Evolutionary conservation across 208 protist genomes (phyloP).

Genomic region (Trichomonas tenax): DNA sequence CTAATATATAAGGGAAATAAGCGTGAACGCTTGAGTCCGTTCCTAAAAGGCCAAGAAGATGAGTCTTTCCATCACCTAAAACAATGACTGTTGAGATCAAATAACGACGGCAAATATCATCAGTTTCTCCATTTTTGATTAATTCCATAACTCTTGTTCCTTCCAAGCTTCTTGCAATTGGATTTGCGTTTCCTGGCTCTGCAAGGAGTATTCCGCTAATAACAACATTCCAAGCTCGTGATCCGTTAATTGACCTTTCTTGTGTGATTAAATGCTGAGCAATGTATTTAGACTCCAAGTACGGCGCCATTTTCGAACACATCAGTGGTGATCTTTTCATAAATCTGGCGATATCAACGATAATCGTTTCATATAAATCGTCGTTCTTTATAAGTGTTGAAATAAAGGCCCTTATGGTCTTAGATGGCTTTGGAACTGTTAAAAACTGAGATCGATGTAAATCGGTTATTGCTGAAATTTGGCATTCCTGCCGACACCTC

Average conservation of each 20-base stretch:
- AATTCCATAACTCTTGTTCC: background rate
- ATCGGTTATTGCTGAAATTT: background rate
- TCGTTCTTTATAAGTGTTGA: background rate
- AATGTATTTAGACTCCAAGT: background rate
- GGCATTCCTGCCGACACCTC: background rate
- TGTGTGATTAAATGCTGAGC: background rate
- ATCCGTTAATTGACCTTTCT: background rate
- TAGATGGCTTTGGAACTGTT: background rate
- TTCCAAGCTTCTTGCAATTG: background rate
- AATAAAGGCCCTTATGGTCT: background rate
- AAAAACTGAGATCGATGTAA: background rate
- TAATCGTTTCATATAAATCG: background rate
- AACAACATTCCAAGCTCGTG: background rate
- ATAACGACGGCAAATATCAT: background rate
- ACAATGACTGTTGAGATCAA: background rate
- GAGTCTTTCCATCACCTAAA: background rate
- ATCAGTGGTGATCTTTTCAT: background rate
- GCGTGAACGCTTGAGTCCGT: background rate
- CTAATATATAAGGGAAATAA: background rate
- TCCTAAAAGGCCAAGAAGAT: background rate
- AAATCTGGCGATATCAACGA: background rate
- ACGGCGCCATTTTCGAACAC: background rate
- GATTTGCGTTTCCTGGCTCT: background rate
- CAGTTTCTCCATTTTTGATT: background rate
- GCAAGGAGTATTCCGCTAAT: background rate